A percentile compares a stretch with the other conserved stretches of the same genome.
phyloP scores from a whole-genome alignment of 768 basidiomycete genomes.

The Neoboletus brunneissimus region DNA sequence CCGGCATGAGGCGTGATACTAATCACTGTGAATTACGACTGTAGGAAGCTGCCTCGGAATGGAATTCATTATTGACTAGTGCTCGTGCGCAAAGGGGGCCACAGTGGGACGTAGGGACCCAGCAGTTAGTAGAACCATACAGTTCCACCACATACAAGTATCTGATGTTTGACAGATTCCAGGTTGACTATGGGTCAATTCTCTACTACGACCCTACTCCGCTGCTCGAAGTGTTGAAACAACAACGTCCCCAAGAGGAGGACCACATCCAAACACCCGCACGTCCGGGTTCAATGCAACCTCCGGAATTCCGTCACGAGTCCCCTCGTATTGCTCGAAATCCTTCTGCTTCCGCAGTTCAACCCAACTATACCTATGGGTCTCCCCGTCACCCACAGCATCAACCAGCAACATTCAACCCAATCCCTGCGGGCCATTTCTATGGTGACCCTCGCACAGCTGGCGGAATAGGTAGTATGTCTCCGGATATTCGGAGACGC shows the following conservation, averaged over 20 bases:
- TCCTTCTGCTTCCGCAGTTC: conserved; percentile 28
- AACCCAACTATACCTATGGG: conserved; percentile 28
- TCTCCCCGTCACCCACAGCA: conserved; percentile 35
- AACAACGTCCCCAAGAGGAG: conserved; percentile 30
- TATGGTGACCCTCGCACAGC: conserved; percentile 34
- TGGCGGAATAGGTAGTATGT: conserved; percentile 37
- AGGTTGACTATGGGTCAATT: conserved; percentile 69
- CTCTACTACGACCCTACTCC: conserved; percentile 71
- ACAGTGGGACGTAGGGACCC: conserved; percentile 85
- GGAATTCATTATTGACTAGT: conserved; percentile 77
- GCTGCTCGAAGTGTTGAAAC: conserved; percentile 51
- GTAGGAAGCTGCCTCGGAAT: conserved; percentile 77
- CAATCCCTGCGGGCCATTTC: conserved; percentile 42
- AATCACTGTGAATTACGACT: neutral
- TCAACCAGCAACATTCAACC: conserved; percentile 25
- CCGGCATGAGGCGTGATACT: neutral
- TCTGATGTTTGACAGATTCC: conserved; percentile 47
- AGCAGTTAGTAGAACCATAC: conserved; percentile 55
- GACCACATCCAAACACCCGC: conserved; percentile 21
- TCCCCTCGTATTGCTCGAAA: conserved; percentile 34
- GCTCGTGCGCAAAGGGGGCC: conserved; percentile 81
- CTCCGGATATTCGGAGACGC: conserved; percentile 35
- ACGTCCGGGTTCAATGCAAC: conserved; percentile 30
- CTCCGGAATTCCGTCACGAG: conserved; percentile 34
- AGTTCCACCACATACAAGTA: neutral